Conservation (phyloP, 2,329 filamentous ascomycete genomes). For the Aureobasidium sp. region DNA sequence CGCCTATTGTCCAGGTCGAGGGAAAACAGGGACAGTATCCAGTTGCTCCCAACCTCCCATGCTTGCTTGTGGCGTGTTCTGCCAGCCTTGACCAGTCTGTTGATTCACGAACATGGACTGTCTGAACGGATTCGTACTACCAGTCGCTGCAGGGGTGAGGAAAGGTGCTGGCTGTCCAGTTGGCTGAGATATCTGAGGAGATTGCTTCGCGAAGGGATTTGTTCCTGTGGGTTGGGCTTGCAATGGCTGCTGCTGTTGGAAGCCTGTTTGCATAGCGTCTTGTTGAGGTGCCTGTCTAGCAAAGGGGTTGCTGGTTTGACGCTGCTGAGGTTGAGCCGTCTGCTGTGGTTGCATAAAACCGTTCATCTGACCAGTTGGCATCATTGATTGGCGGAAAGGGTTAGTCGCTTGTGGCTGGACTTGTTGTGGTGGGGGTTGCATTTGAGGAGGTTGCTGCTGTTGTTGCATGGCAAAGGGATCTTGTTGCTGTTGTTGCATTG, state of each 20-base stretch:
- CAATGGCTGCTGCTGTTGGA: constrained; percentile 26
- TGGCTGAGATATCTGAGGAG: constrained; percentile 34
- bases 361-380: constrained; percentile 36
- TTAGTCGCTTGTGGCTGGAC: constrained; percentile 63
- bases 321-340: constrained; percentile 19
- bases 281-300: constrained; percentile 49
- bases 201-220: constrained; percentile 58
- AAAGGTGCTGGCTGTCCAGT: constrained; percentile 30
- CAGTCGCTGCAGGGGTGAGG: constrained; percentile 63
- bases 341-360: constrained; percentile 14
- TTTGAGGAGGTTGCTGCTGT: constrained; percentile 42
- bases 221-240: constrained; percentile 58
- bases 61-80: constrained; percentile 63
- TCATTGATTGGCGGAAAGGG: constrained; percentile 87
- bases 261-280: constrained; percentile 20
- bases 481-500: constrained; percentile 25
- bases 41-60: constrained; percentile 73
- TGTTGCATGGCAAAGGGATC: constrained; percentile 20
- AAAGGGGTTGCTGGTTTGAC: constrained; percentile 42
- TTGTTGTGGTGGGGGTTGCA: constrained; percentile 28
- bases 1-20: constrained; percentile 54
- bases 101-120: constrained; percentile 88
- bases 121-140: constrained; percentile 89
- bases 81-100: constrained; percentile 80
- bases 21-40: constrained; percentile 76